Percentiles rank a stretch among this genome's conserved stretches.
Evolutionary conservation across 768 basidiomycete genomes (phyloP).

Genomic region (Trametes maxima): DNA sequence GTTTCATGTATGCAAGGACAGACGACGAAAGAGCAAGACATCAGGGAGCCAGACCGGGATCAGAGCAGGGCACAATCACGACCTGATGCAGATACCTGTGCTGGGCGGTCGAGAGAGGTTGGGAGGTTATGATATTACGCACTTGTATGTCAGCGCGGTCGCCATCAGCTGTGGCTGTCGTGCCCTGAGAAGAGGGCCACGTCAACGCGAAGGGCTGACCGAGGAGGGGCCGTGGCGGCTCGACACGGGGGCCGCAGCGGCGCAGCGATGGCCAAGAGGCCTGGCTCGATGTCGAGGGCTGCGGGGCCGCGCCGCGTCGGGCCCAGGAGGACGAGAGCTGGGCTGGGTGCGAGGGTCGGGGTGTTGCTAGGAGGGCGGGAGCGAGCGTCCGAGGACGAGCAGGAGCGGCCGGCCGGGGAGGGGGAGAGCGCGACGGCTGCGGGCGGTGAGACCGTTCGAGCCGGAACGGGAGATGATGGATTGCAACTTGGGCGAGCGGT

Average conservation of each 20-base stretch:
- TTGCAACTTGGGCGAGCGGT: conserved; percentile 1
- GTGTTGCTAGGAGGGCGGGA: conserved; percentile 7
- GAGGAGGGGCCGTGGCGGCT: background rate
- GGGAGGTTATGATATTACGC: background rate
- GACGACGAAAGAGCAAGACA: background rate
- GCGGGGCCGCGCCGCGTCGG: conserved; percentile 11
- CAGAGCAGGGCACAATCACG: conserved; percentile 11
- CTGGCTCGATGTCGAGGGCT: background rate
- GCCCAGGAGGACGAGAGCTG: background rate
- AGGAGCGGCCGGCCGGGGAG: background rate
- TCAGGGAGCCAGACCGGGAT: conserved; percentile 4
- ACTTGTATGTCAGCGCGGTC: background rate
- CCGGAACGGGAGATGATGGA: conserved; percentile 12
- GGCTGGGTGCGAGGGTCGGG: conserved; percentile 14
- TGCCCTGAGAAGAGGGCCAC: background rate
- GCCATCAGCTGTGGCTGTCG: background rate
- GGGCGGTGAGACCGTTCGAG: conserved; percentile 1
- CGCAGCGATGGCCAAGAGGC: background rate
- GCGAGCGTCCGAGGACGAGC: background rate
- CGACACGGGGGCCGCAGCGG: background rate
- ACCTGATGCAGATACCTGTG: conserved; percentile 6
- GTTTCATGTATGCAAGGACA: background rate
- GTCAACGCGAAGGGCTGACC: background rate
- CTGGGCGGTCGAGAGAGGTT: background rate
- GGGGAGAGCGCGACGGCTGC: background rate